These are phyloP conservation scores for Trametes cingulata DNA, from an alignment of 768 basidiomycete species.

Conservation along the genomic window DNA sequence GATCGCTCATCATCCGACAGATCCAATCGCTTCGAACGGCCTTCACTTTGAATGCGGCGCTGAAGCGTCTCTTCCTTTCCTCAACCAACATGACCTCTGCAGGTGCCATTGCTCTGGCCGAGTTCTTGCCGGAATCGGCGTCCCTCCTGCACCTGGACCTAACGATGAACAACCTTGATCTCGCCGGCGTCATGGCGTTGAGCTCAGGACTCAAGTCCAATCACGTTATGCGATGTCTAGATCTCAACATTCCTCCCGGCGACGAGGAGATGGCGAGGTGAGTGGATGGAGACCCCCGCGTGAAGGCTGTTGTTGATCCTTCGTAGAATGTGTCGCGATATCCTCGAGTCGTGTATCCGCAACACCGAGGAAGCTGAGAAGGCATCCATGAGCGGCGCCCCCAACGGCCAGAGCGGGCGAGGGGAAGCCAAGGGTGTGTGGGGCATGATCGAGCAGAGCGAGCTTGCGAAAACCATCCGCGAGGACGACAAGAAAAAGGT, in stretches of 20 bases:
- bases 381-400: slow-evolving; percentile 25
- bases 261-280: slow-evolving; percentile 78
- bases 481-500: slow-evolving; percentile 60
- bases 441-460: slow-evolving; percentile 85
- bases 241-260: slow-evolving; percentile 86
- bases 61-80: slow-evolving; percentile 91
- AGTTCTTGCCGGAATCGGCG: slow-evolving; percentile 90
- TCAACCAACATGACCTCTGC: slow-evolving; percentile 76
- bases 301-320: slow-evolving; percentile 1
- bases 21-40: slow-evolving; percentile 88
- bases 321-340: slow-evolving; percentile 77
- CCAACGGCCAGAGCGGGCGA: slow-evolving; percentile 44
- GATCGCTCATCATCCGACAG: slow-evolving; percentile 37
- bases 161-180: slow-evolving; percentile 78
- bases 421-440: slow-evolving; percentile 69
- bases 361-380: slow-evolving; percentile 89
- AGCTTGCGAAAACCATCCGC: slow-evolving; percentile 70
- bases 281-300: slow-evolving; percentile 20
- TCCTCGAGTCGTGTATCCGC: slow-evolving; percentile 85
- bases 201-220: slow-evolving; percentile 84
- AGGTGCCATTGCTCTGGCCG: slow-evolving; percentile 93
- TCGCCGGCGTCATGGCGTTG: slow-evolving; percentile 93
- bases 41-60: slow-evolving; percentile 86
- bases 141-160: slow-evolving; percentile 91
- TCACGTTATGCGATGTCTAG: slow-evolving; percentile 85